Base-by-base conservation (phyloP, 2,329 filamentous ascomycete genomes). In the Zasmidium citrigriseum region DNA sequence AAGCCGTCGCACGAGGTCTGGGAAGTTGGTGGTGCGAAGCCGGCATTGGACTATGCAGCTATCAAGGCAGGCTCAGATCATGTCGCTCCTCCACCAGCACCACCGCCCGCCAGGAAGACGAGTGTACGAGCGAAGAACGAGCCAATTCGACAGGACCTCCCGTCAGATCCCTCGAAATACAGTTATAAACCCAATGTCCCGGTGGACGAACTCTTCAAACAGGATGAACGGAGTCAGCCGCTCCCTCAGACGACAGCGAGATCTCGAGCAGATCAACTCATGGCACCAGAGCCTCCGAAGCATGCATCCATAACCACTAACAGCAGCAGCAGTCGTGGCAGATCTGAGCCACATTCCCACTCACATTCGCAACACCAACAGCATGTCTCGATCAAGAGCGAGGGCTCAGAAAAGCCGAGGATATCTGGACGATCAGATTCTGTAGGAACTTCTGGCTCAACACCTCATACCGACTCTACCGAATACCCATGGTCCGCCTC, bases 401-500 rank as follows among this genome's bases (percentile, higher is more conserved):
- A 66, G 14, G 67, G 69, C 2, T 57, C 67, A 2, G 71, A 75
- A 27, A 64, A 59, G 47, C 58, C 71, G 45, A 69, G 66, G 48
- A 67, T 52, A 34, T 58, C 54, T n/a, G 55, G 63, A 12, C 49
- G 67, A 50, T 64, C 67, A 24, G 64, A 67, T 41, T 69, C 68
- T n/a, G 45, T 59, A 27, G 62, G 64, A 12, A 70, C 67, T 4
- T 71, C 70, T 57, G 68, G 73, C n/a, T 73, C 73, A 4, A 77
- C 78, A 16, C 76, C 77, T 5, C 68, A 75, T 29, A 78, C 77
- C 11, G 74, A 73, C 47, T 71, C 73, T 3, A 78, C 75, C 4
- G 75, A 78, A 38, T 69, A 73, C 54, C 72, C 72, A 20, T 67
- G 75, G 64, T 72, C 68, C 55, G 67, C 67, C 7, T 78, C 77